phyloP scores from a whole-genome alignment of 345 rosid genomes.

The Rhizophora apiculata region DNA sequence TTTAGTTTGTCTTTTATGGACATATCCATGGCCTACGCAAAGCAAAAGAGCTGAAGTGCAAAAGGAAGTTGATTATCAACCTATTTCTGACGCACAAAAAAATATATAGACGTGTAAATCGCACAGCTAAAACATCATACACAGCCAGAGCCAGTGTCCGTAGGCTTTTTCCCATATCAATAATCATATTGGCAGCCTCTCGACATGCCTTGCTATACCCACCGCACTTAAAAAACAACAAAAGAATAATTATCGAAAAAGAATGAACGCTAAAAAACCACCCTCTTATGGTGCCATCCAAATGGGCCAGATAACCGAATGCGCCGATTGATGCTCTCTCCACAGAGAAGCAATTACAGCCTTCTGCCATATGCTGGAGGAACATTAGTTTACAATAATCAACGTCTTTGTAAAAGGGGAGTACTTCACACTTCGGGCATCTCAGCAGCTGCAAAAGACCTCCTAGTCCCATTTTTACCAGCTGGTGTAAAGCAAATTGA shows the following conservation, averaged over 20 bases:
- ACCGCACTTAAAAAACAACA: background rate
- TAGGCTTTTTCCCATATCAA: constrained; percentile 11
- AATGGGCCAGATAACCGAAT: constrained; percentile 14
- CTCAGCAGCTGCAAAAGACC: constrained; percentile 8
- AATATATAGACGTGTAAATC: background rate
- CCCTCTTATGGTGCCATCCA: constrained; percentile 9
- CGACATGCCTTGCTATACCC: constrained; percentile 14
- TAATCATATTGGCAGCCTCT: constrained; percentile 17
- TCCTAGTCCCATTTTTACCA: constrained; percentile 4
- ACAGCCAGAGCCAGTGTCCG: constrained; percentile 15
- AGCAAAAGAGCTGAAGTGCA: too few relatives aligned
- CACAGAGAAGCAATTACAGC: constrained; percentile 18
- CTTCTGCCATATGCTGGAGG: constrained; percentile 10
- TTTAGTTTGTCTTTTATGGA: too few relatives aligned
- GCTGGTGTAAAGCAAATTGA: constrained; percentile 11
- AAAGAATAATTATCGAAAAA: constrained; percentile 15
- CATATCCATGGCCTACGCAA: too few relatives aligned
- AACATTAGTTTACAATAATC: constrained; percentile 29
- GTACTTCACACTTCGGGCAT: constrained; percentile 10
- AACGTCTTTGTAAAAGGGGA: background rate
- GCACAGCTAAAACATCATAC: constrained; percentile 16
- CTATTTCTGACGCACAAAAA: background rate
- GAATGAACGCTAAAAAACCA: constrained; percentile 29
- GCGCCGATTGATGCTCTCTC: constrained; percentile 14
- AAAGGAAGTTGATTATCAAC: too few relatives aligned